These are phyloP conservation scores for Aristolochia californica DNA, from an alignment of 164 flowering plant species.

Conservation along the genomic window DNA sequence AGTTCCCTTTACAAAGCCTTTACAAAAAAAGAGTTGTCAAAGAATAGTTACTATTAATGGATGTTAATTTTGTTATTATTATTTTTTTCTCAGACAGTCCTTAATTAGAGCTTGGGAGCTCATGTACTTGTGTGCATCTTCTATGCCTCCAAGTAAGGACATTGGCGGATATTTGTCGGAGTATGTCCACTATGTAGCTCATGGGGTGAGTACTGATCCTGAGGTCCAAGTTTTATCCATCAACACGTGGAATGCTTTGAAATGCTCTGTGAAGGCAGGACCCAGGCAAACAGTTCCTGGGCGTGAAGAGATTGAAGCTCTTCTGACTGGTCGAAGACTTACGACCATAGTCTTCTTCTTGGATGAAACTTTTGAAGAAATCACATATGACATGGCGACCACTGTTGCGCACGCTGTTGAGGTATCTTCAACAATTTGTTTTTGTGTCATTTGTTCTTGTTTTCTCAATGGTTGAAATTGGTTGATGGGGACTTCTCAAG, in stretches of 20 bases:
- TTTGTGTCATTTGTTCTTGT: not conserved
- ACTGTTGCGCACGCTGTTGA: conserved; percentile 92
- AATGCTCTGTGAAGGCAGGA: conserved; percentile 91
- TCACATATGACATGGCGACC: conserved; percentile 91
- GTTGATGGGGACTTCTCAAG: not conserved
- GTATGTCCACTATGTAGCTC: conserved; percentile 81
- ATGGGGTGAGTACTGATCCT: conserved; percentile 44
- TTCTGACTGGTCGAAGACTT: conserved; percentile 69
- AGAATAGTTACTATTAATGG: not conserved
- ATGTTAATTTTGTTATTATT: not conserved
- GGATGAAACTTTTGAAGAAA: conserved; percentile 99
- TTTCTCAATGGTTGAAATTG: not conserved
- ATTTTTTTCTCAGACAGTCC: conserved; percentile 44
- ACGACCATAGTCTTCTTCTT: conserved; percentile 96
- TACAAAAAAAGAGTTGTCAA: not conserved
- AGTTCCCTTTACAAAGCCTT: not conserved
- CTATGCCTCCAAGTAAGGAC: conserved; percentile 99
- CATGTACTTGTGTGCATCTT: conserved; percentile 89
- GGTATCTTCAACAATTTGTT: conserved; percentile 34
- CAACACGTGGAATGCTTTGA: conserved; percentile 77
- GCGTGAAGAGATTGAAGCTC: conserved; percentile 94
- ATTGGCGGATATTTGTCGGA: conserved; percentile 83
- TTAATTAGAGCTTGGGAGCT: conserved; percentile 91
- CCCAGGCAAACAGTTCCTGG: conserved; percentile 86
- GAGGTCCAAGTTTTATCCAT: conserved; percentile 69